Evolutionary conservation across 345 rosid species (phyloP), one percentile per base, ranked within the genome.

Genomic region (Lepidium didymum): DNA sequence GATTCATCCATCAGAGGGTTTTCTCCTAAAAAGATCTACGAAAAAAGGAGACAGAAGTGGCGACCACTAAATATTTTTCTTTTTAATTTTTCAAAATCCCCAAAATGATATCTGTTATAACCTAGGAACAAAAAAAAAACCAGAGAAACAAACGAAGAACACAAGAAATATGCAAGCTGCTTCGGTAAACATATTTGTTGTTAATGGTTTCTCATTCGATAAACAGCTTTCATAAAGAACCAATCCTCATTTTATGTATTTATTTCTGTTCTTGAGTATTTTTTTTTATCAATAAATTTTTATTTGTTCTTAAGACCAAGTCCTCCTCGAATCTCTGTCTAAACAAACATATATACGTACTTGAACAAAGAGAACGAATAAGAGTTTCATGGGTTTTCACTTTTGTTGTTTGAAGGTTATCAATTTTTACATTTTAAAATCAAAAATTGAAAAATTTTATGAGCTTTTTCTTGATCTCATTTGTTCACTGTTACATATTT

Each of bases 151-250:
- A 41, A 7, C 34, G 25, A 70, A 70, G 57, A 38, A 53, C 72
- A 68, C 62, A 40, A 59, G 34, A 56, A 71, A 72, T 75, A 81
- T 79, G 87, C 85, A 80, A 62, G 84, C 86, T 65, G 80, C 78
- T 67, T 76, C 80, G 75, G 82, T 52, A 75, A 64, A 12, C 37
- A 16, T 62, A 0, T 56, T 45, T 68, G 34, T 11, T 61, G 46
- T 1, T 56, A 33, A 1, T 21, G 35, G 42, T 45, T 66, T 64
- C 33, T 58, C 62, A 73, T 73, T 73, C 55, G 72, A 55, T 25
- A 34, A 40, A 21, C 27, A 38, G 8, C 47, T 5, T 18, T 35
- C 14, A 45, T 19, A 61, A 67, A n/a, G 44, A 60, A 52, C 58
- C 52, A 74, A 61, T 67, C 73, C 51, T 52, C 45, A 14, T 43